Conservation (phyloP, 306 rosid species). For the Senna siamea region DNA sequence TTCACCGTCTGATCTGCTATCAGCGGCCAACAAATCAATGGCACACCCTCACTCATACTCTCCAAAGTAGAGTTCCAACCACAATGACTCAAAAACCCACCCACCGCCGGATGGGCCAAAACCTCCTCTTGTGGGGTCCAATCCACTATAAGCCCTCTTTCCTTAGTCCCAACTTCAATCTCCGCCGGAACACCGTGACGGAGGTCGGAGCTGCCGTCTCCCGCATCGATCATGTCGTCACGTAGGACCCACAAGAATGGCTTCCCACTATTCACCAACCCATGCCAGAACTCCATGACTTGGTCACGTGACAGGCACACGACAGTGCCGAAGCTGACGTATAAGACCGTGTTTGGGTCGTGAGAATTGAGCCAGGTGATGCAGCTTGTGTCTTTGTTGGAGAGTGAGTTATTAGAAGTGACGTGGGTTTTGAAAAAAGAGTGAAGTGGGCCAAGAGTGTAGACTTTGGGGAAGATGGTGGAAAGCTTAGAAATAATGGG, state of each 20-base stretch:
- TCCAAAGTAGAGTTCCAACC: constrained; percentile 55
- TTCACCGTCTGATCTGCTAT: constrained; percentile 34
- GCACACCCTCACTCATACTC: constrained; percentile 40
- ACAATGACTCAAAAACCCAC: constrained; percentile 46
- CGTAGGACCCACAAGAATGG: constrained; percentile 35
- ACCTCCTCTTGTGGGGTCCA: constrained; percentile 53
- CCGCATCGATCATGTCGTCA: background rate
- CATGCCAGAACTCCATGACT: constrained; percentile 32
- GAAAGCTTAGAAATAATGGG: constrained; percentile 24
- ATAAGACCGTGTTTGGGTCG: constrained; percentile 26
- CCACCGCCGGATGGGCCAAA: constrained; percentile 41
- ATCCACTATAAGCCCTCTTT: constrained; percentile 42
- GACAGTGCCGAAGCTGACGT: constrained; percentile 38
- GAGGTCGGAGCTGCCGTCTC: background rate
- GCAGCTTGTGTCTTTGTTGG: constrained; percentile 31
- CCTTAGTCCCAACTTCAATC: too few species aligned
- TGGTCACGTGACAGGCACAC: constrained; percentile 16
- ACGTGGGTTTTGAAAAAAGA: background rate
- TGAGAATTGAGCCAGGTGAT: constrained; percentile 35
- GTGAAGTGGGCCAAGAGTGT: constrained; percentile 33
- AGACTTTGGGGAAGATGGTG: constrained; percentile 32
- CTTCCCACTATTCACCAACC: constrained; percentile 32
- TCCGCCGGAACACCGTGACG: background rate
- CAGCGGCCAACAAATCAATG: constrained; percentile 48
- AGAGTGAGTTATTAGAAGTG: too few species aligned